A percentile compares a stretch with the other conserved stretches of the same genome.
phyloP scores from a whole-genome alignment of 495 filamentous ascomycete species.

The Elasticomyces elasticus region DNA sequence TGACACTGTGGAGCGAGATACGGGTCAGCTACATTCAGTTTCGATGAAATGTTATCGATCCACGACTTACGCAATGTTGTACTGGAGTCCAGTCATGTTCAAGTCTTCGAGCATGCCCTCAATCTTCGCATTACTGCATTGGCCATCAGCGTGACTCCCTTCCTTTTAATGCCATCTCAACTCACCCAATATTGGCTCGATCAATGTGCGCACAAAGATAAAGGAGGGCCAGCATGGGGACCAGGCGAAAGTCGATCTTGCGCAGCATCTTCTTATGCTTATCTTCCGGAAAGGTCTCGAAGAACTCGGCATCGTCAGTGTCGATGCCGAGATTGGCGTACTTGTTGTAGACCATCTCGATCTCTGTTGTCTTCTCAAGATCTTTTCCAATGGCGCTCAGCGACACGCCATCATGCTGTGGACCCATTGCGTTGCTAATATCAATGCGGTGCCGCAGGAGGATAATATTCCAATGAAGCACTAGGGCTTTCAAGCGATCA shows the following conservation, averaged over 20 bases:
- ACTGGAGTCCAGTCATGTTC: constrained; percentile 52
- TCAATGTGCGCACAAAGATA: constrained; percentile 45
- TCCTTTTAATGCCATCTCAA: not conserved
- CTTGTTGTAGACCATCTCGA: too few species aligned
- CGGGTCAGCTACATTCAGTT: too few species aligned
- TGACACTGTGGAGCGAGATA: too few species aligned
- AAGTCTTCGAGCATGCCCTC: constrained; percentile 53
- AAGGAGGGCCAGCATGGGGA: constrained; percentile 39
- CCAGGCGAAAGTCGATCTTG: constrained; percentile 30
- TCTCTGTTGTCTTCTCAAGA: too few species aligned
- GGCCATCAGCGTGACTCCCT: not conserved
- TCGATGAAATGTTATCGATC: too few species aligned
- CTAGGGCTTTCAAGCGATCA: too few species aligned
- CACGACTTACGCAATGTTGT: constrained; percentile 68
- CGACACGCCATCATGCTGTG: too few species aligned
- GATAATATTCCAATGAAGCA: too few species aligned
- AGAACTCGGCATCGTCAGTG: not conserved
- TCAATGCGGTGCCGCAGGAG: too few species aligned
- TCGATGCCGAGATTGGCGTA: too few species aligned
- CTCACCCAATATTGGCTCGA: constrained; percentile 19
- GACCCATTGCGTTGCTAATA: too few species aligned
- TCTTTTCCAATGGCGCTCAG: too few species aligned
- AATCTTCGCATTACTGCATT: constrained; percentile 57
- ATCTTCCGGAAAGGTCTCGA: not conserved
- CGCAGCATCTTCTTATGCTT: not conserved